Conservation (phyloP, 352 stramenopile species). For the Pythium guiyangense region DNA sequence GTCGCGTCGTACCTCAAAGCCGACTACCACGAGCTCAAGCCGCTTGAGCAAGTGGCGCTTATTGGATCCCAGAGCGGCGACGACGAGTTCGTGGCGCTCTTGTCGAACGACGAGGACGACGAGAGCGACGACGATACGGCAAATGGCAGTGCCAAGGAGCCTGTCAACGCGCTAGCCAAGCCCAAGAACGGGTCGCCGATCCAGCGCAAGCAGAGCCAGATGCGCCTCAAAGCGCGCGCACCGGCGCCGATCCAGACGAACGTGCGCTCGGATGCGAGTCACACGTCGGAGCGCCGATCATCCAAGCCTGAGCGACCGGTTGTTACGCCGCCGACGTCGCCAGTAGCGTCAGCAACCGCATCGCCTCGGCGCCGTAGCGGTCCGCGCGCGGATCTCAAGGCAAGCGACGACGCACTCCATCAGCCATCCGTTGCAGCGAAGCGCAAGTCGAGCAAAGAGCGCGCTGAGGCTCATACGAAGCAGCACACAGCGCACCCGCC, state of each 20-base stretch:
- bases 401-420: not conserved
- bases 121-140: constrained; percentile 4
- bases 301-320: not conserved
- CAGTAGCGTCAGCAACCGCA: not conserved
- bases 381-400: constrained; percentile 1
- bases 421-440: too few species aligned
- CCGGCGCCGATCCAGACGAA: constrained; percentile 4
- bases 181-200: constrained; percentile 2
- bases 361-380: constrained; percentile 5
- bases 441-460: too few species aligned
- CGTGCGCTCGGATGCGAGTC: not conserved
- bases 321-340: not conserved
- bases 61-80: constrained; percentile 41
- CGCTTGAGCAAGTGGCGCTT: constrained; percentile 45
- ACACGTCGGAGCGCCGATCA: not conserved
- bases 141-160: too few species aligned
- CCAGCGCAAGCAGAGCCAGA: constrained; percentile 30
- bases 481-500: too few species aligned
- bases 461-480: too few species aligned
- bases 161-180: not conserved
- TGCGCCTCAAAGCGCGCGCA: not conserved
- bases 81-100: constrained; percentile 52
- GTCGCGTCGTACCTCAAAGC: constrained; percentile 55
- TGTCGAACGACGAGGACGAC: constrained; percentile 32
- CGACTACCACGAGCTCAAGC: constrained; percentile 58